Evolutionary conservation across 306 rosid species (phyloP).

Genomic region (Dalbergia cultrata): DNA sequence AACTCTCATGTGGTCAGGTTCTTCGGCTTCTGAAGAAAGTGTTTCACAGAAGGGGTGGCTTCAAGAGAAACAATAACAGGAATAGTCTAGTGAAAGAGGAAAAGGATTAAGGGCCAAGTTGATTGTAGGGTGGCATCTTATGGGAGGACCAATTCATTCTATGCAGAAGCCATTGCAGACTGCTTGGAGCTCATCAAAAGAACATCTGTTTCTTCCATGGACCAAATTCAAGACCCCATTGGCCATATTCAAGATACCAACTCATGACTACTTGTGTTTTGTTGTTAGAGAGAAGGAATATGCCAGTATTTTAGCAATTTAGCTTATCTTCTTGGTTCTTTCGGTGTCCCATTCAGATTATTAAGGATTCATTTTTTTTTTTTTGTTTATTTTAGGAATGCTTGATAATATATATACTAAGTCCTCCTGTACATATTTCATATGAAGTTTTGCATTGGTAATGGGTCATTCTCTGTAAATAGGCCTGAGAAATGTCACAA

Average conservation of each 20-base stretch:
- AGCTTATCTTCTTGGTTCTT: conserved; percentile 17
- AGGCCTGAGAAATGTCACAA: conserved; percentile 46
- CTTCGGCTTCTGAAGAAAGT: conserved; percentile 52
- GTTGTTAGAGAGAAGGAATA: conserved; percentile 28
- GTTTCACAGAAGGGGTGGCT: conserved; percentile 29
- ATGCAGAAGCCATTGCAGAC: conserved; percentile 92
- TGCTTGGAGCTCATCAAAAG: conserved; percentile 90
- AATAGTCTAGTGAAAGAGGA: conserved; percentile 43
- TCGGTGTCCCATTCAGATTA: conserved; percentile 27
- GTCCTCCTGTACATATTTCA: conserved; percentile 28
- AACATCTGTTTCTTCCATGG: conserved; percentile 69
- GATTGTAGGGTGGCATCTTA: conserved; percentile 53
- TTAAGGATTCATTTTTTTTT: conserved; percentile 24
- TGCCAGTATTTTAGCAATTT: background rate
- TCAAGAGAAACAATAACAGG: conserved; percentile 49
- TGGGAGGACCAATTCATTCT: conserved; percentile 78
- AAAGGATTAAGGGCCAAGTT: conserved; percentile 32
- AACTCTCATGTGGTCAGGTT: conserved; percentile 52
- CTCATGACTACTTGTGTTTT: conserved; percentile 37
- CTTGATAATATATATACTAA: background rate
- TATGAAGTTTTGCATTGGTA: conserved; percentile 40
- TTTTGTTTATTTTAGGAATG: no score
- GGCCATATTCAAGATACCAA: conserved; percentile 49
- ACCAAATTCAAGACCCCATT: conserved; percentile 57
- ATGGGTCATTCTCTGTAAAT: conserved; percentile 41